Evolutionary conservation across 2,329 filamentous ascomycete genomes (phyloP).

Genomic region (Ophiocordyceps robertsii): DNA sequence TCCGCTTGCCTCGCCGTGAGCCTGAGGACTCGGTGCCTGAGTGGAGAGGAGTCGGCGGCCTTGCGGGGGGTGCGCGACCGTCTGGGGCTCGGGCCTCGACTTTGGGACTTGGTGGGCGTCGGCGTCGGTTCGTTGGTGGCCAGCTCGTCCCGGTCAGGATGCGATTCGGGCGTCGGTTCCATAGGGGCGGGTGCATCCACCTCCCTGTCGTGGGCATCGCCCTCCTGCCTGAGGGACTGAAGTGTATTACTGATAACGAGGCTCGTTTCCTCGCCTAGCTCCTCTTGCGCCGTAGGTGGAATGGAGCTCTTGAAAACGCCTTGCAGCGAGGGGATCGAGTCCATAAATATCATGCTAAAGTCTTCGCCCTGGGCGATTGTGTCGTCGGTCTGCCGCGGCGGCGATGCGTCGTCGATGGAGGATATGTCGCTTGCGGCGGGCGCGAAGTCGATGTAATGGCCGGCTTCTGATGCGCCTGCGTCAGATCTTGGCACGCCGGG

Average conservation of each 20-base stretch:
- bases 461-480: constrained; percentile 7
- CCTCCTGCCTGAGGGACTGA: constrained; percentile 29
- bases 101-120: constrained; percentile 8
- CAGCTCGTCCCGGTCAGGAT: constrained; percentile 1
- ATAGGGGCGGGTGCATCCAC: constrained; percentile 1
- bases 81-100: constrained; percentile 12
- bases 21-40: constrained; percentile 20
- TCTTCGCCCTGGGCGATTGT: constrained; percentile 37
- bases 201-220: constrained; percentile 6
- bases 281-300: constrained; percentile 21
- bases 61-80: constrained; percentile 23
- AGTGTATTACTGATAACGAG: constrained; percentile 42
- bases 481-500: constrained; percentile 1
- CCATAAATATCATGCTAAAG: constrained; percentile 46
- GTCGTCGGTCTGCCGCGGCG: constrained; percentile 17
- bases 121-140: constrained; percentile 6
- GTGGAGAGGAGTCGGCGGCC: constrained; percentile 12
- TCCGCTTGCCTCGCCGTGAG: constrained; percentile 11
- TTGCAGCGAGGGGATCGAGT: constrained; percentile 38
- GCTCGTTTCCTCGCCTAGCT: constrained; percentile 42
- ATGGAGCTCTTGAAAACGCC: constrained; percentile 22
- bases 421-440: constrained; percentile 19
- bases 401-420: constrained; percentile 13
- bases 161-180: constrained; percentile 1
- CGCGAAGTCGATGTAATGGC: constrained; percentile 14